Conservation (phyloP, 768 basidiomycete genomes). For the Rhodotorula kratochvilovae region DNA sequence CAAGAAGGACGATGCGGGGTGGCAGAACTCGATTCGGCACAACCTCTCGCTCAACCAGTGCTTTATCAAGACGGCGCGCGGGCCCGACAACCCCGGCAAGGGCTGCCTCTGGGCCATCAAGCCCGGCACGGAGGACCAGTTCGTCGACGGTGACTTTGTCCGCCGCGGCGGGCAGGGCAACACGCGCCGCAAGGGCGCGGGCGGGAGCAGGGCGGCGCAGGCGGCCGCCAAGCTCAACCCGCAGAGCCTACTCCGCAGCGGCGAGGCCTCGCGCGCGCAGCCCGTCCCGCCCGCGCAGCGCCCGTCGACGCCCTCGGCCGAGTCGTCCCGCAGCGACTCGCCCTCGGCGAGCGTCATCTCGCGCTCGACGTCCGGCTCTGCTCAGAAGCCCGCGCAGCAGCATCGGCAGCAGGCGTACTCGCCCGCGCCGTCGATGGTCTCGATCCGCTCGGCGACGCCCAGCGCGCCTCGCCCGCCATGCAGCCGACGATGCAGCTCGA, state of each 20-base stretch:
- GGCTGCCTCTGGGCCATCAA: constrained; percentile 84
- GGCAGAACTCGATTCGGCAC: constrained; percentile 99
- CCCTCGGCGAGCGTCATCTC: neutral
- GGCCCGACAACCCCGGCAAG: constrained; percentile 58
- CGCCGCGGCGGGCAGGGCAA: constrained; percentile 37
- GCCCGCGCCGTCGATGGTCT: constrained; percentile 8
- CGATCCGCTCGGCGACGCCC: constrained; percentile 11
- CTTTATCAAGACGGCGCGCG: constrained; percentile 73
- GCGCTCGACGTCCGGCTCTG: neutral
- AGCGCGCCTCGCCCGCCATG: neutral
- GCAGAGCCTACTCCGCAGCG: neutral
- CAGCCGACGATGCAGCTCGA: neutral
- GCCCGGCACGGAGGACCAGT: constrained; percentile 75
- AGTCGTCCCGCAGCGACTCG: constrained; percentile 12
- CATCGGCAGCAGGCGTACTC: neutral
- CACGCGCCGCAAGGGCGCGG: constrained; percentile 1
- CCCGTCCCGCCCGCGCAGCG: neutral
- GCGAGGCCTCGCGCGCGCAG: neutral
- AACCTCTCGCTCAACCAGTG: constrained; percentile 86
- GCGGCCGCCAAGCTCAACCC: neutral
- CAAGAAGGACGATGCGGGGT: constrained; percentile 85
- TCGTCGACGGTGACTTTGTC: constrained; percentile 67
- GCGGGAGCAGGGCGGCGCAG: neutral
- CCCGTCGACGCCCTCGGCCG: neutral
- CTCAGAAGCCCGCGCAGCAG: neutral